phyloP scores from a whole-genome alignment of 495 filamentous ascomycete species.

The Penicillium waksmanii region DNA sequence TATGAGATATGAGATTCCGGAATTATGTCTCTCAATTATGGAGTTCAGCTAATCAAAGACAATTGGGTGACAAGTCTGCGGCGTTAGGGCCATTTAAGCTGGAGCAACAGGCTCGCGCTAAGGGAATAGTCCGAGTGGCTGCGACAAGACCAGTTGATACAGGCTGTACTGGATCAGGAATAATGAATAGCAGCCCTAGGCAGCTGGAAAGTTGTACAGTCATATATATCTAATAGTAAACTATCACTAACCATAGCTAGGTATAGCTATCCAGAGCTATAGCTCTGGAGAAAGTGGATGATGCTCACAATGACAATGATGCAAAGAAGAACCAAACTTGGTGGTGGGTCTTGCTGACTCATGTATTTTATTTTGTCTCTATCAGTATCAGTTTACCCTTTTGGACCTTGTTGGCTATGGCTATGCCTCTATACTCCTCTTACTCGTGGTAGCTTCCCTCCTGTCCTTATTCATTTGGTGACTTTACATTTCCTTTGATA shows the following conservation, averaged over 20 bases:
- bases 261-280: neutral
- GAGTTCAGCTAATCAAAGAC: neutral
- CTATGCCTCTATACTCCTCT: neutral
- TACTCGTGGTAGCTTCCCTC: neutral
- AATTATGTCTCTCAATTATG: no score
- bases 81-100: constrained; percentile 22
- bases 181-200: no score
- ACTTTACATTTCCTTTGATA: no score
- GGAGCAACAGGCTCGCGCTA: constrained; percentile 20
- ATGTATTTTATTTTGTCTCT: constrained; percentile 25
- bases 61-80: constrained; percentile 9
- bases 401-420: neutral
- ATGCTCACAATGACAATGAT: constrained; percentile 45
- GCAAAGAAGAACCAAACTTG: constrained; percentile 31
- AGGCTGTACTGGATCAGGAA: no score
- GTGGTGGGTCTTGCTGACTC: constrained; percentile 25
- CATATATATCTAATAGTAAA: no score
- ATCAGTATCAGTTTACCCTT: neutral
- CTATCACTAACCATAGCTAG: neutral
- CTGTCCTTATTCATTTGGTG: neutral
- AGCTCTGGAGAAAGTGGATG: constrained; percentile 17
- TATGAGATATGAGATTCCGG: no score
- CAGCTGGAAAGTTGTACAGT: no score
- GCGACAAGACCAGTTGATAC: neutral
- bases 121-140: constrained; percentile 6